Conservation (phyloP, 306 rosid species). For the Oxytropis ochrocephala region DNA sequence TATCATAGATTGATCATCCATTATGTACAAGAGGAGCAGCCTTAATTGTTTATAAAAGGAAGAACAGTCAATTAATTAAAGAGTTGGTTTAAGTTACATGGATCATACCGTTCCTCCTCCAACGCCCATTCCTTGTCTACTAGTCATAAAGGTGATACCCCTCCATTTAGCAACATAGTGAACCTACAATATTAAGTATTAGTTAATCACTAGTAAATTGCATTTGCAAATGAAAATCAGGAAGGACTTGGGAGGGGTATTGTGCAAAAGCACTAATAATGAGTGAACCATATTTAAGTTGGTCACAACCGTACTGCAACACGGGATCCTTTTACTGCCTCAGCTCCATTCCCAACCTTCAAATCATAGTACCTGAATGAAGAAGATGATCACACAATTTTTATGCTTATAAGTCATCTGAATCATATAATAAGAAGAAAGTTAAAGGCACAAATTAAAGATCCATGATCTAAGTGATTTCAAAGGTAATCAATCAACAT, state of each 20-base stretch:
- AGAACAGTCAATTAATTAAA: neutral
- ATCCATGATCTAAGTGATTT: neutral
- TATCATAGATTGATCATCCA: neutral
- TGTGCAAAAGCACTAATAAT: constrained; percentile 13
- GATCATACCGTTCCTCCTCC: constrained; percentile 94
- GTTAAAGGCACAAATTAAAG: neutral
- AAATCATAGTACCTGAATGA: constrained; percentile 97
- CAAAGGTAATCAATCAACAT: neutral
- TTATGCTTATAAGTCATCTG: neutral
- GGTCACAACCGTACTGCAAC: constrained; percentile 94
- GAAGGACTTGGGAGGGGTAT: no score
- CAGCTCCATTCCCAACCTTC: constrained; percentile 79
- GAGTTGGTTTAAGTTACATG: constrained; percentile 5
- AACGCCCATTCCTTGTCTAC: constrained; percentile 96
- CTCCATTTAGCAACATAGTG: constrained; percentile 97
- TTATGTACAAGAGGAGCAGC: no score
- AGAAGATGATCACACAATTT: constrained; percentile 10
- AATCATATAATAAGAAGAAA: neutral
- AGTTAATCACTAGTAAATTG: neutral
- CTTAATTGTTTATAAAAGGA: no score
- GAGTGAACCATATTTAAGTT: constrained; percentile 41
- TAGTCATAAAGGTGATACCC: constrained; percentile 88
- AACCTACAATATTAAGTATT: constrained; percentile 53
- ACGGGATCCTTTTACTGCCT: constrained; percentile 92
- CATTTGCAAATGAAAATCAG: constrained; percentile 1